phyloP scores from a whole-genome alignment of 805 yeast species.

The Schwanniomyces vanrijiae region DNA sequence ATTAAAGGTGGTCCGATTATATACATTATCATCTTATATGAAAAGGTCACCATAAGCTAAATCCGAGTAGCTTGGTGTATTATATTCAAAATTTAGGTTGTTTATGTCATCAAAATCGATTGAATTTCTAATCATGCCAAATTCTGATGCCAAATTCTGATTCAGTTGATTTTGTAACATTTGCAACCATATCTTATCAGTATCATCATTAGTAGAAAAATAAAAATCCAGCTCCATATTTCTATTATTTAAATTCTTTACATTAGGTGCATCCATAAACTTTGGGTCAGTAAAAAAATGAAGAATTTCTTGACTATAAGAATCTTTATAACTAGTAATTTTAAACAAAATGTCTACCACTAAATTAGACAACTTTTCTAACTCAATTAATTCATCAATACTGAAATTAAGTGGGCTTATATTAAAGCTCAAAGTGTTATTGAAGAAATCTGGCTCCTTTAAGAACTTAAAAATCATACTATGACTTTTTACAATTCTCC shows the following conservation, averaged over 20 bases:
- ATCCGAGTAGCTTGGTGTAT: no score
- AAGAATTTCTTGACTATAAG: neutral
- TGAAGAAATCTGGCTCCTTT: no score
- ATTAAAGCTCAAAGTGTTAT: no score
- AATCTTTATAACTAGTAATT: constrained; percentile 8
- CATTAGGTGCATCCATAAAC: neutral
- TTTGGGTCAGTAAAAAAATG: neutral
- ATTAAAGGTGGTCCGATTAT: no score
- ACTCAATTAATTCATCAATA: constrained; percentile 14
- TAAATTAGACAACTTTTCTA: constrained; percentile 21
- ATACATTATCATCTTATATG: no score
- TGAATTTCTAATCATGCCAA: no score
- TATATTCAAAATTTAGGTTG: no score
- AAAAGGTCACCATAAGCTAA: no score
- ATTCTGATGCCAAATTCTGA: no score
- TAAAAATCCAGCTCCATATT: neutral
- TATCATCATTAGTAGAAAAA: neutral
- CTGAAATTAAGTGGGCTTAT: no score
- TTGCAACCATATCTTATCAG: neutral
- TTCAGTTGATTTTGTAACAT: no score
- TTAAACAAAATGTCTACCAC: constrained; percentile 2
- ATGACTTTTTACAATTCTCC: constrained; percentile 62
- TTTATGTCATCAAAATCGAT: no score
- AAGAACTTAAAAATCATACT: neutral
- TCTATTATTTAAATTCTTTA: neutral